phyloP scores from a whole-genome alignment of 108 stramenopile species.

The Fistulifera pelliculosa region DNA sequence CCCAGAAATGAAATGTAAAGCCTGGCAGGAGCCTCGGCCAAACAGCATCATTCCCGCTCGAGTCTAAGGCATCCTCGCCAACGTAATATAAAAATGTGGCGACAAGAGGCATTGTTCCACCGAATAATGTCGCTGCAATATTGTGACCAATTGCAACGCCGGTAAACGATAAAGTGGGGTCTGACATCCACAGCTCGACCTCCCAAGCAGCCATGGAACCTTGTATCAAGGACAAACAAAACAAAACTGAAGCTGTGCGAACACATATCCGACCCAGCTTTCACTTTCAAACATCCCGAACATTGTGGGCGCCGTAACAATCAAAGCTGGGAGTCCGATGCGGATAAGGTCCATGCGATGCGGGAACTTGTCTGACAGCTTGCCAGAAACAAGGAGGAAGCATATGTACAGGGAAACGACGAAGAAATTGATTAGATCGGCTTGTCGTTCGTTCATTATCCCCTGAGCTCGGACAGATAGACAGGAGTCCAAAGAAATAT shows the following conservation, averaged over 20 bases:
- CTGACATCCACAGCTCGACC: conserved; percentile 64
- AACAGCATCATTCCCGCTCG: conserved; percentile 3
- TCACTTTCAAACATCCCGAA: conserved; percentile 61
- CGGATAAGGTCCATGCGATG: conserved; percentile 50
- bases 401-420: conserved; percentile 44
- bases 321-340: conserved; percentile 46
- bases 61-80: conserved; percentile 15
- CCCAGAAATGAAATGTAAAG: conserved; percentile 48
- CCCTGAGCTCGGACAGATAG: conserved; percentile 47
- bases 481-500: conserved; percentile 57
- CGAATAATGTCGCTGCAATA: conserved; percentile 41
- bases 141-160: conserved; percentile 64
- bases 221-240: conserved; percentile 39
- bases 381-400: conserved; percentile 31
- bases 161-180: conserved; percentile 56
- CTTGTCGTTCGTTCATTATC: conserved; percentile 45
- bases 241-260: conserved; percentile 45
- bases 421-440: conserved; percentile 47
- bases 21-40: conserved; percentile 46
- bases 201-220: conserved; percentile 60
- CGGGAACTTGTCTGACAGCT: conserved; percentile 39
- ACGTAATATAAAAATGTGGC: conserved; percentile 52
- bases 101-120: conserved; percentile 58
- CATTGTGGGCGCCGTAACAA: conserved; percentile 49
- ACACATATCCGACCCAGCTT: conserved; percentile 28